These are phyloP conservation scores for Camellia japonica DNA, from an alignment of 148 eudicot genomes.

Conservation along the genomic window DNA sequence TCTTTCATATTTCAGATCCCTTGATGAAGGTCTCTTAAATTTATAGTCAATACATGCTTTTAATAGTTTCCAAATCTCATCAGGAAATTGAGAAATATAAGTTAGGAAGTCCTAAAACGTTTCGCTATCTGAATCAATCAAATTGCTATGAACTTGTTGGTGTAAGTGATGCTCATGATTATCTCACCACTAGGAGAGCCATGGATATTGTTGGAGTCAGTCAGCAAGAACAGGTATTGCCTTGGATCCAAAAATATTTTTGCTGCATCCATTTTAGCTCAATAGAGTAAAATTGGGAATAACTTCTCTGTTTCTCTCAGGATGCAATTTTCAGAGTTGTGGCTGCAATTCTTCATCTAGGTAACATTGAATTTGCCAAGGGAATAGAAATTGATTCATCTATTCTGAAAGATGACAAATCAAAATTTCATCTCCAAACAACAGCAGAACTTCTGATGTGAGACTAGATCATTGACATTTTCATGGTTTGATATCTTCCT, in stretches of 20 bases:
- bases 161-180: conserved; percentile 71
- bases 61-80: conserved; percentile 19
- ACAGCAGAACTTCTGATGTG: conserved; percentile 77
- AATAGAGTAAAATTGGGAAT: neutral
- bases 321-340: conserved; percentile 86
- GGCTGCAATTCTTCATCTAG: conserved; percentile 81
- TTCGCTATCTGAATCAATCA: conserved; percentile 79
- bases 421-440: conserved; percentile 70
- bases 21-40: neutral
- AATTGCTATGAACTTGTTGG: conserved; percentile 69
- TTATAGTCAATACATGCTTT: conserved; percentile 9
- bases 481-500: neutral
- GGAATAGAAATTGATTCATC: conserved; percentile 80
- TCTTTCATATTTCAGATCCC: neutral
- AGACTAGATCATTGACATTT: conserved; percentile 19
- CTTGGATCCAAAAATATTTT: neutral
- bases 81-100: conserved; percentile 74
- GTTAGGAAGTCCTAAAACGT: conserved; percentile 63
- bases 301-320: conserved; percentile 32
- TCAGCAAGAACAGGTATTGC: conserved; percentile 62
- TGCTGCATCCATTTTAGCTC: neutral
- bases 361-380: conserved; percentile 68
- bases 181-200: conserved; percentile 80
- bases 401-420: conserved; percentile 61
- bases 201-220: conserved; percentile 87